Evolutionary conservation across 208 protist species (phyloP), one percentile per base, ranked within the genome.

Genomic region (Histomonas meleagridis): DNA sequence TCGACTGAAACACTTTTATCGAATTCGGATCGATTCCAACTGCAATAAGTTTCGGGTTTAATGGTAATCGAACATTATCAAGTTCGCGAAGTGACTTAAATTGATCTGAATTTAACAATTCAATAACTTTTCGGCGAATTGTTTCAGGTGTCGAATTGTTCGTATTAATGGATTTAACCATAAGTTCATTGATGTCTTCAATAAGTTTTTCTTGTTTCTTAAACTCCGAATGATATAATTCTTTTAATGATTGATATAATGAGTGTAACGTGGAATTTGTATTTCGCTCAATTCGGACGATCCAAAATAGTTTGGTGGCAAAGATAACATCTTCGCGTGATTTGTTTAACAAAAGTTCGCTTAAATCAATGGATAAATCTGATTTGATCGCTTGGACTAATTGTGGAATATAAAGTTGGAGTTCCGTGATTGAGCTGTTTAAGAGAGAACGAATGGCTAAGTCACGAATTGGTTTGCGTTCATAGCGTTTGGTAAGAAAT

Each of bases 341-440:
- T 5, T 55, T 2, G 23, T 46, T 49, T 21, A 86, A 18, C 26
- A 86, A 86, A n/a, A 86, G 21, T 18, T 86, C 76, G 16, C 14
- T 4, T 16, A 86, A 28, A 1, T 46, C 76, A 38, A 57, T 46
- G 32, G 76, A 51, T 26, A 38, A 53, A 38, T 18, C 16, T 9
- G 55, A 40, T 86, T 86, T 86, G 2, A 28, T 16, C 16, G 76
- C 76, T 55, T 86, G 76, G 2, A 86, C 32, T 28, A 86, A 32
- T 55, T 86, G 76, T 12, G 76, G 76, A 18, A 86, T 38, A 86
- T 86, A 86, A 86, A 86, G 76, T 5, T 79, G 32, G 4, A 49
- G 46, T n/a, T 12, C 3, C 7, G 16, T 26, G 7, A 3, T 12
- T n/a, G 60, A 3, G 7, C 51, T 55, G 4, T 32, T 38, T 32